phyloP scores from a whole-genome alignment of 768 basidiomycete species.

The Cystofilobasidium macerans region DNA sequence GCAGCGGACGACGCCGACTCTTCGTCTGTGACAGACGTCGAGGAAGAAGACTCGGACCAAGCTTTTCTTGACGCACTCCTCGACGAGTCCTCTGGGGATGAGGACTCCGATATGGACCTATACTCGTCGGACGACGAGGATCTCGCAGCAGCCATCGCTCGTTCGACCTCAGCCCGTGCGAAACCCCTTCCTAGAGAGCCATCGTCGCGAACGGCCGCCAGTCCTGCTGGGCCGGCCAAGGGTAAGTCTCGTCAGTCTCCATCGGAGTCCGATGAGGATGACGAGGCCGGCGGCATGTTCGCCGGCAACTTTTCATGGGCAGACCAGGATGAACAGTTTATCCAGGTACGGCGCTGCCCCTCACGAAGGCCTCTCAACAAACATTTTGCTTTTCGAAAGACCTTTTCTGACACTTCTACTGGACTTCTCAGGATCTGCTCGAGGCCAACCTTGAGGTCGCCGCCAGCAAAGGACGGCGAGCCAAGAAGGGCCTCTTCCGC shows the following conservation, averaged over 20 bases:
- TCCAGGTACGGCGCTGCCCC: slow-evolving; percentile 49
- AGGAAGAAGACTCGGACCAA: slow-evolving; percentile 24
- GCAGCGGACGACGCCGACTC: slow-evolving; percentile 8
- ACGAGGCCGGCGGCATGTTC: slow-evolving; percentile 32
- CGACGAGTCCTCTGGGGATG: slow-evolving; percentile 13
- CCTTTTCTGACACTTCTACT: not conserved
- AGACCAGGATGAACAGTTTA: slow-evolving; percentile 51
- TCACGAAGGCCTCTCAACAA: not conserved
- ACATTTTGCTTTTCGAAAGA: not conserved
- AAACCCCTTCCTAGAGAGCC: not conserved
- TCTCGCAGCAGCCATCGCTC: slow-evolving; percentile 21
- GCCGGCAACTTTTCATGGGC: slow-evolving; percentile 40
- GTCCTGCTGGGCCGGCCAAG: not conserved
- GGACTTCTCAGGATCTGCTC: slow-evolving; percentile 46
- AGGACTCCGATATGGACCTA: slow-evolving; percentile 25
- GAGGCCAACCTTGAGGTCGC: slow-evolving; percentile 52
- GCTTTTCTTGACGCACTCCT: slow-evolving; percentile 24
- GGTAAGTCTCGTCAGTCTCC: slow-evolving; percentile 4
- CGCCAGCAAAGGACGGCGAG: slow-evolving; percentile 43
- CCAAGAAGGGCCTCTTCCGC: slow-evolving; percentile 50
- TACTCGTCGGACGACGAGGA: slow-evolving; percentile 36
- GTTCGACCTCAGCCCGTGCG: not conserved
- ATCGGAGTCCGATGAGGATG: slow-evolving; percentile 25
- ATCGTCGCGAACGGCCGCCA: not conserved
- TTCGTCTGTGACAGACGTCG: slow-evolving; percentile 3